Evolutionary conservation across 768 basidiomycete genomes (phyloP), one percentile per base, ranked within the genome.

Genomic region (Exidia glandulosa): DNA sequence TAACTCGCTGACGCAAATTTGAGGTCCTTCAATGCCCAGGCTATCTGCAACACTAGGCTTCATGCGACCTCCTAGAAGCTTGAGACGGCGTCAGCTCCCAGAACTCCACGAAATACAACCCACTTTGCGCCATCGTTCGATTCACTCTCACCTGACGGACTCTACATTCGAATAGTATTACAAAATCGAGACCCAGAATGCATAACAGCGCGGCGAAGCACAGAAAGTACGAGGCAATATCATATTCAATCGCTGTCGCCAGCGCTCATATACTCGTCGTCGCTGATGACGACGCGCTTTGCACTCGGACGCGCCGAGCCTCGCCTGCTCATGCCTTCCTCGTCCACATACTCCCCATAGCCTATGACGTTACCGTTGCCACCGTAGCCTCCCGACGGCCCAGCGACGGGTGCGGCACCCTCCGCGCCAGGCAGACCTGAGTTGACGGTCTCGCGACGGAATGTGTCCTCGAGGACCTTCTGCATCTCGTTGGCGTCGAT

Each of bases 401-500:
- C n/a, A n/a, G n/a, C n/a, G n/a, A n/a, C 48, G 2, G 27, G 41
- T 23, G 41, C 50, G 25, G 5, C 30, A 13, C 50, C 50, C 23
- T 83, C 79, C 2, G 87, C 88, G 60, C 90, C 90, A 41, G 90
- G 89, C 27, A 90, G 75, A 48, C 86, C 87, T 37, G 82, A 84
- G 25, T 86, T 87, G 14, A 73, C 76, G 50, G 87, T 84, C 57
- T 77, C 72, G 34, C 81, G 81, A 47, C 84, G 79, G 67, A 86
- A 91, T 9, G 85, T 76, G 30, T 82, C 76, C 61, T 88, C 80
- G 70, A 94, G 93, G 56, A 86, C 85, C 68, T 88, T 89, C 74
- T 95, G 88, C 88, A 94, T 91, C 75, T 92, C 90, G 56, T 91
- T 88, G 7, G 95, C 94, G 62, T 95, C 92, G 62, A 88, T 79